phyloP scores from a whole-genome alignment of 441 rosid species.

The Lepidium campestre region DNA sequence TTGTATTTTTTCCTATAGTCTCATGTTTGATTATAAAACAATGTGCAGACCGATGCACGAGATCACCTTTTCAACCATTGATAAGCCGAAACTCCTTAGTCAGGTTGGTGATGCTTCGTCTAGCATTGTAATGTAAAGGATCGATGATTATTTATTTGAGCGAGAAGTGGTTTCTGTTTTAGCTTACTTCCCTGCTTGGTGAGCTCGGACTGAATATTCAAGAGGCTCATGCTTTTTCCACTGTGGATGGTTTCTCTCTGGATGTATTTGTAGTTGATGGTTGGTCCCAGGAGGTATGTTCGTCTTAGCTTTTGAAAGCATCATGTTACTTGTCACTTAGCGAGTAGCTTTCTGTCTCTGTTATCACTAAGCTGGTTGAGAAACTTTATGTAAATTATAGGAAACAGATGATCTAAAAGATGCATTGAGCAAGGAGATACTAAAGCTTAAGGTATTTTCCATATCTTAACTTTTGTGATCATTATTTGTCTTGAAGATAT shows the following conservation, averaged over 20 bases:
- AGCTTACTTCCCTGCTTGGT: constrained; percentile 83
- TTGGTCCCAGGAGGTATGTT: constrained; percentile 78
- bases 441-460: constrained; percentile 57
- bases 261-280: constrained; percentile 97
- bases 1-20: not conserved
- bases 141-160: not conserved
- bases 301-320: not conserved
- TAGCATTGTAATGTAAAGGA: not conserved
- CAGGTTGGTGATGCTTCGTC: constrained; percentile 50
- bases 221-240: constrained; percentile 96
- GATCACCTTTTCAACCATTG: constrained; percentile 86
- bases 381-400: constrained; percentile 33
- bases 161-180: constrained; percentile 12
- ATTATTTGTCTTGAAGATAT: not conserved
- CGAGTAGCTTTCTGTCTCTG: constrained; percentile 2
- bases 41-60: constrained; percentile 81
- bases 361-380: constrained; percentile 13
- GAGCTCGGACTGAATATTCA: constrained; percentile 89
- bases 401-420: constrained; percentile 68
- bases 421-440: constrained; percentile 65
- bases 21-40: constrained; percentile 10
- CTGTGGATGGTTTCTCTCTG: constrained; percentile 81
- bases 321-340: not conserved
- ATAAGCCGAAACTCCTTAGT: constrained; percentile 87
- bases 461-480: not conserved